phyloP scores from a whole-genome alignment of 371 early-diverging fungal genomes.

The Capniomyces stellatus region DNA sequence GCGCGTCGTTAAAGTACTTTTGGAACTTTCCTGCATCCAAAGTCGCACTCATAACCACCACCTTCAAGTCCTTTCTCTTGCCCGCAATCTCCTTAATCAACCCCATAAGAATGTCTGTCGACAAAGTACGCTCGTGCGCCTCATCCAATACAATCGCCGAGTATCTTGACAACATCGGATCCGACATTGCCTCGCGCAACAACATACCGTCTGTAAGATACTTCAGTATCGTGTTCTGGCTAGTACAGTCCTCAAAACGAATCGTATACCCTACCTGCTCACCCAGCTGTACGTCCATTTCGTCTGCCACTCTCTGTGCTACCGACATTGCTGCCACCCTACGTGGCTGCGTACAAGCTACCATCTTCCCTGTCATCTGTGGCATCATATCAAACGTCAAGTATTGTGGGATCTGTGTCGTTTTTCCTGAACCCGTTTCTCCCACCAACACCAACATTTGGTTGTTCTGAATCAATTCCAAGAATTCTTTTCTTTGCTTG shows the following conservation, averaged over 20 bases:
- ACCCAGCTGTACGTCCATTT: slow-evolving; percentile 75
- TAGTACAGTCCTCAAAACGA: slow-evolving; percentile 89
- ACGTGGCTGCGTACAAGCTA: slow-evolving; percentile 97
- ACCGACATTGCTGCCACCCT: slow-evolving; percentile 97
- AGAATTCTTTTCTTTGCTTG: slow-evolving; percentile 67
- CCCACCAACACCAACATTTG: slow-evolving; percentile 81
- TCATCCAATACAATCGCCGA: slow-evolving; percentile 93
- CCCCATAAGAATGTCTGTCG: slow-evolving; percentile 94
- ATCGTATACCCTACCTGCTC: slow-evolving; percentile 93
- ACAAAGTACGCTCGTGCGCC: slow-evolving; percentile 94
- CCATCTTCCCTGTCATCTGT: slow-evolving; percentile 66
- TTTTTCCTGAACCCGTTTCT: slow-evolving; percentile 79
- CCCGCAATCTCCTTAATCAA: slow-evolving; percentile 58
- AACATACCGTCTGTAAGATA: slow-evolving; percentile 99
- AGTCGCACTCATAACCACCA: slow-evolving; percentile 88
- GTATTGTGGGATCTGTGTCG: slow-evolving; percentile 96
- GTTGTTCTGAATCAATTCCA: slow-evolving; percentile 64
- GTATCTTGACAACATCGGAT: slow-evolving; percentile 65
- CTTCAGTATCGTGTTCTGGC: slow-evolving; percentile 65
- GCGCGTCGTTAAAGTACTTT: slow-evolving; percentile 61
- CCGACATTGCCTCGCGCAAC: slow-evolving; percentile 91
- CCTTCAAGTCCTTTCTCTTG: slow-evolving; percentile 53
- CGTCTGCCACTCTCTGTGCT: slow-evolving; percentile 89
- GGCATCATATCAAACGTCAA: slow-evolving; percentile 79
- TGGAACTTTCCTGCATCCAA: slow-evolving; percentile 76